phyloP scores from a whole-genome alignment of 495 filamentous ascomycete genomes.

The Lichenothelia convexa region DNA sequence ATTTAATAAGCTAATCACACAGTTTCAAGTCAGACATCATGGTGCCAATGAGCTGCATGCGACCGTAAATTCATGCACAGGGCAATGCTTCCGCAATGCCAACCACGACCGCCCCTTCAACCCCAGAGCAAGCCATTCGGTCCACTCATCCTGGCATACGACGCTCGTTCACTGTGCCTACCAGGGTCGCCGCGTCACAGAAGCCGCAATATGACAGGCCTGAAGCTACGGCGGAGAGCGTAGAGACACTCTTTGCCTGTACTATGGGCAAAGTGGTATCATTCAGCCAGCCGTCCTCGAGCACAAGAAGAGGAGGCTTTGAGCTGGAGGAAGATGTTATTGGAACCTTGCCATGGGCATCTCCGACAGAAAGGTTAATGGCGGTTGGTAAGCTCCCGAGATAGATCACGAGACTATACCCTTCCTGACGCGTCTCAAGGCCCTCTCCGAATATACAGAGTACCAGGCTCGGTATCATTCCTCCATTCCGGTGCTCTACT shows the following conservation, averaged over 20 bases:
- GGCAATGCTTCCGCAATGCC: neutral
- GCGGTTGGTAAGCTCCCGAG: slow-evolving; percentile 40
- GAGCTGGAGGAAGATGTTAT: slow-evolving; percentile 9
- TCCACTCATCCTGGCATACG: slow-evolving; percentile 24
- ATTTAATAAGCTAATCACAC: no score
- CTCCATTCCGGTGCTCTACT: slow-evolving; percentile 65
- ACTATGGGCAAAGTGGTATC: slow-evolving; percentile 25
- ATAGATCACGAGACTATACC: neutral
- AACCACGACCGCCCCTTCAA: slow-evolving; percentile 4
- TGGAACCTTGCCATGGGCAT: slow-evolving; percentile 52
- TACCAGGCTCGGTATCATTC: slow-evolving; percentile 66
- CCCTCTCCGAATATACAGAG: slow-evolving; percentile 59
- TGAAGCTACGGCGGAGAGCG: slow-evolving; percentile 19
- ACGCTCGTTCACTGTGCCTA: slow-evolving; percentile 41
- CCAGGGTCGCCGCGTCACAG: slow-evolving; percentile 20
- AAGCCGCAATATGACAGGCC: neutral
- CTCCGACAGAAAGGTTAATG: slow-evolving; percentile 60
- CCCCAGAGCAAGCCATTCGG: slow-evolving; percentile 5
- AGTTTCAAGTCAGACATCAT: no score
- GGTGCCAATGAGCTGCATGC: no score
- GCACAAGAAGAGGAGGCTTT: slow-evolving; percentile 9
- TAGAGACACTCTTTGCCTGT: slow-evolving; percentile 48
- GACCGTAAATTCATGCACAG: no score
- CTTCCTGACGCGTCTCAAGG: slow-evolving; percentile 27
- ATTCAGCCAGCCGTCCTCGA: slow-evolving; percentile 18